These are phyloP conservation scores for Tricholoma matsutake DNA, from an alignment of 768 basidiomycete species.

Conservation along the genomic window DNA sequence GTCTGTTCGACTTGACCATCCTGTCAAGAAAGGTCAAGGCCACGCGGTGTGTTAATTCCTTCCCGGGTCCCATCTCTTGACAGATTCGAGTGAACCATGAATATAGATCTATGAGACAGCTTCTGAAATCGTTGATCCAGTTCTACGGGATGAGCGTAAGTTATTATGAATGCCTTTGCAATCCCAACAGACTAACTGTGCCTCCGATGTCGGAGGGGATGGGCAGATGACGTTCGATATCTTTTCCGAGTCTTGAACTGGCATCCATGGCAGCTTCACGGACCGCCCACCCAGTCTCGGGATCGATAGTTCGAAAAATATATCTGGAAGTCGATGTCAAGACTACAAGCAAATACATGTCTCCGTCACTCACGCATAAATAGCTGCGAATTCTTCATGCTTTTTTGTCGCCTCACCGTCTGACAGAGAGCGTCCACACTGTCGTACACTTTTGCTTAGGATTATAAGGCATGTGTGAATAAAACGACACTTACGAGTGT, in stretches of 20 bases:
- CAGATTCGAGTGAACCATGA: neutral
- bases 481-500: constrained; percentile 16
- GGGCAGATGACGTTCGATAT: constrained; percentile 9
- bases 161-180: neutral
- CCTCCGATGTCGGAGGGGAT: constrained; percentile 2
- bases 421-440: constrained; percentile 10
- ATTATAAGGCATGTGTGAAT: neutral
- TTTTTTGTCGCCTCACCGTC: neutral
- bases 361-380: constrained; percentile 13
- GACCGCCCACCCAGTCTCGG: constrained; percentile 19
- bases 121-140: neutral
- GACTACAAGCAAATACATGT: neutral
- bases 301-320: constrained; percentile 20
- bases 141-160: neutral
- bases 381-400: constrained; percentile 16
- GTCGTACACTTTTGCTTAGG: neutral
- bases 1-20: constrained; percentile 12
- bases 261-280: constrained; percentile 15
- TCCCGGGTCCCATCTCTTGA: constrained; percentile 6
- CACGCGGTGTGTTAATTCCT: constrained; percentile 3
- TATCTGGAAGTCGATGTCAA: constrained; percentile 8
- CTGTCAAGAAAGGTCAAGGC: constrained; percentile 17
- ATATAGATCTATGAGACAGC: neutral
- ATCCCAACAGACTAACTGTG: constrained; percentile 1
- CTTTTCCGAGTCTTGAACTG: constrained; percentile 4